phyloP scores from a whole-genome alignment of 225 moss, liverwort and hornwort species.

The Bryum argenteum region DNA sequence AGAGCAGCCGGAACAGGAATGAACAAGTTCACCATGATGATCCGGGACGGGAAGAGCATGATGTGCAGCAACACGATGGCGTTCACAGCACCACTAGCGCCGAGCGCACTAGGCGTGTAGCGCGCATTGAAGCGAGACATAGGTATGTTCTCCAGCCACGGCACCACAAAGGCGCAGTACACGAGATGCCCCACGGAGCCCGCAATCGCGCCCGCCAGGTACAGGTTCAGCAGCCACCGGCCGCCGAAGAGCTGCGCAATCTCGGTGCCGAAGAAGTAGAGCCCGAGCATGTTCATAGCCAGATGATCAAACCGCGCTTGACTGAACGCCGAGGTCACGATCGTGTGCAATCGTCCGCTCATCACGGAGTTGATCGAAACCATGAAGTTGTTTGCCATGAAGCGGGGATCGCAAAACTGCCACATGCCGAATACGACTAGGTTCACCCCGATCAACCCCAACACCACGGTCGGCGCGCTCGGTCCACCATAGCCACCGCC shows the following conservation, averaged over 20 bases:
- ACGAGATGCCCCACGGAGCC: constrained; percentile 76
- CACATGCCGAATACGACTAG: constrained; percentile 78
- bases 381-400: constrained; percentile 86
- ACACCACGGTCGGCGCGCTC: constrained; percentile 68
- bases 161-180: constrained; percentile 74
- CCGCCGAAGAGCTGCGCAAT: constrained; percentile 88
- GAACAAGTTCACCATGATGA: constrained; percentile 86
- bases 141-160: constrained; percentile 68
- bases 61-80: constrained; percentile 93
- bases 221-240: constrained; percentile 74
- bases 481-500: constrained; percentile 36
- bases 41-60: constrained; percentile 77
- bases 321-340: constrained; percentile 86
- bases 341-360: constrained; percentile 79
- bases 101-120: constrained; percentile 61
- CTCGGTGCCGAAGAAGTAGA: constrained; percentile 96
- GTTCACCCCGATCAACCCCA: constrained; percentile 74
- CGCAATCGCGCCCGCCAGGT: constrained; percentile 77
- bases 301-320: constrained; percentile 76
- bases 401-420: constrained; percentile 52
- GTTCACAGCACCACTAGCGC: constrained; percentile 94
- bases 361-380: constrained; percentile 72
- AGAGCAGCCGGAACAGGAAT: constrained; percentile 93
- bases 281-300: constrained; percentile 92
- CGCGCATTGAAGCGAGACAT: constrained; percentile 44